Evolutionary conservation across 1,139 yeast species (phyloP).

Genomic region (Debaryomyces fabryi): DNA sequence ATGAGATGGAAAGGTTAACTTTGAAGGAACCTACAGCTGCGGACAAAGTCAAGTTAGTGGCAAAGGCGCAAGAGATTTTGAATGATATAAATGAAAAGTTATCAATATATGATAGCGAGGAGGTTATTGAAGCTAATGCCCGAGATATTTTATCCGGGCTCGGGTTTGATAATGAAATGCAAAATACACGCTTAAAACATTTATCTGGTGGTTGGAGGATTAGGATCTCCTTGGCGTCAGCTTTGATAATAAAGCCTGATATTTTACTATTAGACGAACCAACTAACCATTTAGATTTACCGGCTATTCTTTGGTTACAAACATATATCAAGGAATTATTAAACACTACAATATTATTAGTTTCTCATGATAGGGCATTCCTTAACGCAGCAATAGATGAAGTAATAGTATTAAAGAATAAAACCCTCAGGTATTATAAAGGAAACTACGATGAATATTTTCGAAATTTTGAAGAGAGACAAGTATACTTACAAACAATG

Average conservation of each 20-base stretch:
- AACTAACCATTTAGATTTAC: constrained; percentile 1
- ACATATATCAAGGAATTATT: not conserved
- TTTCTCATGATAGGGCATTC: constrained; percentile 5
- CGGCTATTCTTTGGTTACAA: constrained; percentile 1
- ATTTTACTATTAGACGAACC: constrained; percentile 5
- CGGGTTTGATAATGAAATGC: not conserved
- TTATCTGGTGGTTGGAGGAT: not conserved
- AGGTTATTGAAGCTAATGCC: not conserved
- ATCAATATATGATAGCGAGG: not conserved
- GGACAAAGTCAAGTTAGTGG: not conserved
- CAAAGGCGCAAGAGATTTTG: not conserved
- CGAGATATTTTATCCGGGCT: not conserved
- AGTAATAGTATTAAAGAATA: not conserved
- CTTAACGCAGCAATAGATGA: constrained; percentile 4
- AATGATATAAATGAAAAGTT: not conserved
- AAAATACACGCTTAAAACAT: not conserved
- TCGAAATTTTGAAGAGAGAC: not conserved
- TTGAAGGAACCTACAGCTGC: not conserved
- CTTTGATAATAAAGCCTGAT: constrained; percentile 1
- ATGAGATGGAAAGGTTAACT: not conserved
- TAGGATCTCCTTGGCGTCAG: not conserved
- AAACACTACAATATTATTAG: constrained; percentile 1
- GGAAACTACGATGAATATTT: constrained; percentile 5
- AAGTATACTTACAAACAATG: not conserved
- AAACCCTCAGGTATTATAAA: not conserved